phyloP scores from a whole-genome alignment of 768 basidiomycete species.

The Clavulina sp. region DNA sequence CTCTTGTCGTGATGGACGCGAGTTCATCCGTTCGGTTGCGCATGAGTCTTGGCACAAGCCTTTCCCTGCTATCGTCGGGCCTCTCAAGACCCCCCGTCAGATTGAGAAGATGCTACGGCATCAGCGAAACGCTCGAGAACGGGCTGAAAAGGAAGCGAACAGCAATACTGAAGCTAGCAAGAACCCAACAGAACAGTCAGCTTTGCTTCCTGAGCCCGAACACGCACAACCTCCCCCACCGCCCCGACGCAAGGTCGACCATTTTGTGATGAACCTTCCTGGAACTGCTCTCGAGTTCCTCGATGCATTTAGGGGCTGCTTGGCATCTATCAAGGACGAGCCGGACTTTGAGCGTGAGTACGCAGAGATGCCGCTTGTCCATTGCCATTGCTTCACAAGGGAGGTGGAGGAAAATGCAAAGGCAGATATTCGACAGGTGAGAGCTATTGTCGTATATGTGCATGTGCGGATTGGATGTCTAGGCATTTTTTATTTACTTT shows the following conservation, averaged over 20 bases:
- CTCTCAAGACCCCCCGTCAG: slow-evolving; percentile 25
- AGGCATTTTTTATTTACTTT: slow-evolving; percentile 1
- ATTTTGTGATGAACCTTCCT: slow-evolving; percentile 97
- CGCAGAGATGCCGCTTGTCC: slow-evolving; percentile 65
- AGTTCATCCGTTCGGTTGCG: slow-evolving; percentile 56
- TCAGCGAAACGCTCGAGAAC: not conserved
- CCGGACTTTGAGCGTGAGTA: slow-evolving; percentile 32
- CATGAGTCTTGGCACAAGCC: slow-evolving; percentile 41
- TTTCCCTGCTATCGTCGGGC: slow-evolving; percentile 39
- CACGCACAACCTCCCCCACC: slow-evolving; percentile 10
- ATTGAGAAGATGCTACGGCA: slow-evolving; percentile 20
- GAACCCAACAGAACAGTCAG: too few species aligned
- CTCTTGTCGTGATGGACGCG: slow-evolving; percentile 69
- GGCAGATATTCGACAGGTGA: slow-evolving; percentile 63
- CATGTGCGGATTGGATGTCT: slow-evolving; percentile 7
- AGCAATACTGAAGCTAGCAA: not conserved
- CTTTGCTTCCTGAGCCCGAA: not conserved
- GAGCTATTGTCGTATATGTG: slow-evolving; percentile 15
- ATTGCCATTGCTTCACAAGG: slow-evolving; percentile 92
- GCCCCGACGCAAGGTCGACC: slow-evolving; percentile 43
- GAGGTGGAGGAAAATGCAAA: slow-evolving; percentile 59
- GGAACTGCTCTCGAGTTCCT: slow-evolving; percentile 82
- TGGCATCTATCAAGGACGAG: slow-evolving; percentile 26
- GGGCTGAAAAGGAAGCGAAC: slow-evolving; percentile 16
- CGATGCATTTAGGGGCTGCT: slow-evolving; percentile 67